Conservation (phyloP, 805 yeast genomes). For the Candida corydali region DNA sequence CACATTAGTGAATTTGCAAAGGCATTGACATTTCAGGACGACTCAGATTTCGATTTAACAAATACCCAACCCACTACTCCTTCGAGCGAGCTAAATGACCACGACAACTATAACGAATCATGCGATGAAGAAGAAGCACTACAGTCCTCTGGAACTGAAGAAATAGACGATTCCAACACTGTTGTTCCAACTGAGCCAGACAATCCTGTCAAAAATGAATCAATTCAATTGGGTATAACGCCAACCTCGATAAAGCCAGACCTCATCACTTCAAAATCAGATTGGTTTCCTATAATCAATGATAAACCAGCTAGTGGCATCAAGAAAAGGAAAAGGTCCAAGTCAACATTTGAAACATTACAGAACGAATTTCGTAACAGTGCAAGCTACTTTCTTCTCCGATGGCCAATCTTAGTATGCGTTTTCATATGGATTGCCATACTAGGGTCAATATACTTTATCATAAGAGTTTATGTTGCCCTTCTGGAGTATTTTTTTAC, state of each 20-base stretch:
- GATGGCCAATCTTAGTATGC: conserved; percentile 62
- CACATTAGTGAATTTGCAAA: conserved; percentile 38
- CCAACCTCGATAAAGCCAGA: conserved; percentile 11
- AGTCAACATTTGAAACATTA: conserved; percentile 8
- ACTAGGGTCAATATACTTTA: conserved; percentile 46
- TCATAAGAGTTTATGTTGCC: conserved; percentile 58
- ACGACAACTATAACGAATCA: background rate
- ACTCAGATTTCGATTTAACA: conserved; percentile 15
- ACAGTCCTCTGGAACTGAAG: conserved; percentile 2
- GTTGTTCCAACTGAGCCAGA: background rate
- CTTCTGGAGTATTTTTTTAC: conserved; percentile 55
- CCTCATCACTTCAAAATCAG: conserved; percentile 22
- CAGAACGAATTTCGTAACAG: conserved; percentile 37
- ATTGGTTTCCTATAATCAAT: conserved; percentile 19
- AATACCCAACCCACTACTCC: conserved; percentile 2
- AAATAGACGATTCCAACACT: background rate
- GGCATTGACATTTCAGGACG: conserved; percentile 36
- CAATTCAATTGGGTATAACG: conserved; percentile 1
- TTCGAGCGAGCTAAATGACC: background rate
- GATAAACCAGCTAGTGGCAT: background rate
- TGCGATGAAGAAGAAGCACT: background rate
- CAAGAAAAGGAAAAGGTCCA: conserved; percentile 4
- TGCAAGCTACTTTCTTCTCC: conserved; percentile 36
- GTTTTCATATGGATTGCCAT: conserved; percentile 52
- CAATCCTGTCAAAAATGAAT: conserved; percentile 1